Conservation (phyloP, 176 grass and related monocot genomes). For the Elaeis guineensis region DNA sequence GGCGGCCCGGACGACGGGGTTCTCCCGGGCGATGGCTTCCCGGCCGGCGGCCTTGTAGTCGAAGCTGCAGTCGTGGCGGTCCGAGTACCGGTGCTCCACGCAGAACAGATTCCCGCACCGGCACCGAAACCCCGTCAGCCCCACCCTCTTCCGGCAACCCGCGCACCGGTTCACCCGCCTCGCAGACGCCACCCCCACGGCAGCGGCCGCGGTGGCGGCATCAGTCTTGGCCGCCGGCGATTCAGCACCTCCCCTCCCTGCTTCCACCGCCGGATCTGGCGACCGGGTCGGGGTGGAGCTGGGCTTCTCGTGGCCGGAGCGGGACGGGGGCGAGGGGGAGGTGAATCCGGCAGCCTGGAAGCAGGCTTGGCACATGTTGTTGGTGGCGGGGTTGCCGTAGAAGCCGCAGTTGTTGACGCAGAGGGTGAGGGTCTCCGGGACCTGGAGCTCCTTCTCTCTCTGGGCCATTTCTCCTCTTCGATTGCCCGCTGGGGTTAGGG, state of each 20-base stretch:
- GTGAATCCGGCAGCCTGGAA: conserved; percentile 33
- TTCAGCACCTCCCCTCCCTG: neutral
- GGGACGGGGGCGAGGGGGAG: neutral
- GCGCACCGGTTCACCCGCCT: conserved; percentile 62
- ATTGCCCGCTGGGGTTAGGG: neutral
- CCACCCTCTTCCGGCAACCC: conserved; percentile 65
- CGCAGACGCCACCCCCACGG: neutral
- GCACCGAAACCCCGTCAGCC: conserved; percentile 74
- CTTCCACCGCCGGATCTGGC: neutral
- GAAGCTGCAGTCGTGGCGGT: conserved; percentile 71
- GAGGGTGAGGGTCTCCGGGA: conserved; percentile 53
- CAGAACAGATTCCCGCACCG: conserved; percentile 89
- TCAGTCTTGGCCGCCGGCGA: neutral
- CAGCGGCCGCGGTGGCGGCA: neutral
- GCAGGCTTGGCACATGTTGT: conserved; percentile 69
- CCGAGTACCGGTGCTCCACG: conserved; percentile 87
- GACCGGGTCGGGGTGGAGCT: neutral
- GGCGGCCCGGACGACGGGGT: conserved; percentile 81
- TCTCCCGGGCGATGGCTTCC: conserved; percentile 74
- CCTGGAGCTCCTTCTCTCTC: conserved; percentile 75
- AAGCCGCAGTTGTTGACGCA: conserved; percentile 96
- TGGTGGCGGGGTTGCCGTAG: conserved; percentile 61
- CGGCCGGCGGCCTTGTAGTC: conserved; percentile 67
- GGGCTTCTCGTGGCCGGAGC: conserved; percentile 1
- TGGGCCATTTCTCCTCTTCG: conserved; percentile 47